These are phyloP conservation scores for Gleditsia sinensis DNA, from an alignment of 306 rosid genomes.

Conservation along the genomic window DNA sequence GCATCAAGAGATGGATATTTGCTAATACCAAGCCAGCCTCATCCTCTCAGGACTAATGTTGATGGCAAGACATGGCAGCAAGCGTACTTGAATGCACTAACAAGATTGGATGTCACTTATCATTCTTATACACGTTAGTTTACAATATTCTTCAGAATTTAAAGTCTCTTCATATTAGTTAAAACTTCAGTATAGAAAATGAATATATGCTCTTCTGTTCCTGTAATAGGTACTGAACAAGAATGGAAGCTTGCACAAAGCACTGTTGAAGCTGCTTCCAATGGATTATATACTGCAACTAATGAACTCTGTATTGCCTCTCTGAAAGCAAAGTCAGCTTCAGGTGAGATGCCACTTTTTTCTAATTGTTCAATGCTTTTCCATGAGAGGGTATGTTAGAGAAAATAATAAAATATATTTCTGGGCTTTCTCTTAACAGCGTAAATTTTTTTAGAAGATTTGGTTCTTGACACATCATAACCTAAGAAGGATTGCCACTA, in stretches of 20 bases:
- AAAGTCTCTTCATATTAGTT: conserved; percentile 27
- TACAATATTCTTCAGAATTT: conserved; percentile 22
- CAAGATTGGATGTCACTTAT: conserved; percentile 76
- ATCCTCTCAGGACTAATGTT: conserved; percentile 53
- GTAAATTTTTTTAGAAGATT: background rate
- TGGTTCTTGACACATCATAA: background rate
- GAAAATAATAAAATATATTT: background rate
- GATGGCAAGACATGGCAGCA: conserved; percentile 93
- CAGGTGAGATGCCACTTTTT: conserved; percentile 53
- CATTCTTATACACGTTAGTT: conserved; percentile 84
- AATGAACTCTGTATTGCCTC: conserved; percentile 77
- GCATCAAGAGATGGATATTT: conserved; percentile 87
- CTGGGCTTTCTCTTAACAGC: background rate
- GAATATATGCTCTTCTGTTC: conserved; percentile 37
- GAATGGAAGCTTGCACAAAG: conserved; percentile 94
- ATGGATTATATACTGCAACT: conserved; percentile 67
- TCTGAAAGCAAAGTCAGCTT: conserved; percentile 84
- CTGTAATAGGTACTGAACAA: conserved; percentile 79
- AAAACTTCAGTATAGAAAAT: conserved; percentile 21
- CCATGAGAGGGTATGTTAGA: too few relatives aligned
- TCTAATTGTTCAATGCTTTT: background rate
- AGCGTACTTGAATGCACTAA: conserved; percentile 68
- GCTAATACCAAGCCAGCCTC: conserved; percentile 63
- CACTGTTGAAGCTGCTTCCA: conserved; percentile 89
- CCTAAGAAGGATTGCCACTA: background rate